These are phyloP conservation scores for Yamadazyma kitorensis DNA, from an alignment of 805 yeast species.

Conservation along the genomic window DNA sequence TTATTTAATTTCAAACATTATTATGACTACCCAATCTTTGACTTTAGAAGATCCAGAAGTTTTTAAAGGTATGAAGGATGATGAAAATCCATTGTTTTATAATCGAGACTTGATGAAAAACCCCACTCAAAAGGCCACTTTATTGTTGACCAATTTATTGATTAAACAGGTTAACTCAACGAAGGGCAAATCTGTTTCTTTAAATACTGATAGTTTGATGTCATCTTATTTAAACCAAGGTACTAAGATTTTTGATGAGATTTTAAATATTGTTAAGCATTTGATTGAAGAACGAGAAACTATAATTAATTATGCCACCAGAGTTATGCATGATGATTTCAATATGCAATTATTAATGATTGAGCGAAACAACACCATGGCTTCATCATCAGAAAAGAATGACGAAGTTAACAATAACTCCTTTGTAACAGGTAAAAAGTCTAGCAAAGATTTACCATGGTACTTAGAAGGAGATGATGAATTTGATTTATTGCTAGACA, in stretches of 20 bases:
- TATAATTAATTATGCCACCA: conserved; percentile 66
- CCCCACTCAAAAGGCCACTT: conserved; percentile 50
- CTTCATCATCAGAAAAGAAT: conserved; percentile 35
- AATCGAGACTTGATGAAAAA: conserved; percentile 35
- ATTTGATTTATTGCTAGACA: conserved; percentile 53
- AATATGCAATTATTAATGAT: conserved; percentile 55
- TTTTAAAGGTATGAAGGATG: conserved; percentile 61
- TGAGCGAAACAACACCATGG: conserved; percentile 41
- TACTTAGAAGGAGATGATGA: conserved; percentile 67
- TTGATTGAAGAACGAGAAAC: conserved; percentile 70
- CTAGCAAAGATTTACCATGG: conserved; percentile 58
- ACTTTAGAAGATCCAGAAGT: conserved; percentile 76
- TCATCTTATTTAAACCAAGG: conserved; percentile 37
- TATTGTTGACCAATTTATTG: conserved; percentile 45
- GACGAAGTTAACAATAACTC: conserved; percentile 11
- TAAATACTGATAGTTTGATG: conserved; percentile 39
- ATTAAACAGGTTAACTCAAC: conserved; percentile 40
- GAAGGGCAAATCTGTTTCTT: conserved; percentile 31
- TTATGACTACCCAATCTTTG: conserved; percentile 66
- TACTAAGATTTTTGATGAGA: conserved; percentile 29
- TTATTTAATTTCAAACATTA: conserved; percentile 52
- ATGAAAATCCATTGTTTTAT: conserved; percentile 39
- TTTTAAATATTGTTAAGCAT: conserved; percentile 47
- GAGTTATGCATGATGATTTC: conserved; percentile 74
- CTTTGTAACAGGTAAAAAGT: conserved; percentile 26